Evolutionary conservation across 768 basidiomycete genomes (phyloP).

Genomic region (Psilocybe azurescens): DNA sequence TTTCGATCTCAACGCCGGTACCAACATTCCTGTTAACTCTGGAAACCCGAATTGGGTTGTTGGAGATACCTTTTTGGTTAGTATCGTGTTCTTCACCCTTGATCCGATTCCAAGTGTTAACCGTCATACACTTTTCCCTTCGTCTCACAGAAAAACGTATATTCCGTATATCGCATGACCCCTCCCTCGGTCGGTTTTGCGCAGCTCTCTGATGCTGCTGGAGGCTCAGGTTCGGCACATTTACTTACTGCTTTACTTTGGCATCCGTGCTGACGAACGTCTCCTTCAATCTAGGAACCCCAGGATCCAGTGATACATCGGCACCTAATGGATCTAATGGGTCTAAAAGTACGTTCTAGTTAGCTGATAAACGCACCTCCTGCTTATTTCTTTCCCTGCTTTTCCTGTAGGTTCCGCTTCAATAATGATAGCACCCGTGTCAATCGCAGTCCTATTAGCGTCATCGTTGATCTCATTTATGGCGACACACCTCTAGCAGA

Average conservation of each 20-base stretch:
- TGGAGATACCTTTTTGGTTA: slow-evolving; percentile 69
- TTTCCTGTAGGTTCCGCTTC: not conserved
- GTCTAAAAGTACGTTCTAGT: too few species aligned
- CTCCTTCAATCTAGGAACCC: not conserved
- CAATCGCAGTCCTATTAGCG: not conserved
- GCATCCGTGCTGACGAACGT: not conserved
- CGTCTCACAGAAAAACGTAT: slow-evolving; percentile 53
- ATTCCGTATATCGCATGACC: slow-evolving; percentile 49
- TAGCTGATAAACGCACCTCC: not conserved
- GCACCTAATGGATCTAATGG: not conserved
- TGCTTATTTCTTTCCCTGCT: not conserved
- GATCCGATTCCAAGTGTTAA: slow-evolving; percentile 26
- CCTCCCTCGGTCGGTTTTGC: slow-evolving; percentile 58
- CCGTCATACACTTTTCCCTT: not conserved
- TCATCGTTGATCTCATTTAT: not conserved
- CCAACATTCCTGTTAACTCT: slow-evolving; percentile 40
- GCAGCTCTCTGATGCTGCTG: slow-evolving; percentile 49
- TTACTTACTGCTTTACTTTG: not conserved
- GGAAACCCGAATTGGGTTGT: slow-evolving; percentile 65
- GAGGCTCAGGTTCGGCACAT: slow-evolving; percentile 40
- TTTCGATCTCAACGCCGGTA: slow-evolving; percentile 68
- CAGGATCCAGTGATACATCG: not conserved
- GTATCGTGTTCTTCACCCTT: slow-evolving; percentile 26
- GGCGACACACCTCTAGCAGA: not conserved
- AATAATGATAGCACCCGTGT: not conserved